Percentiles rank a stretch among this genome's conserved stretches.
Conservation (phyloP, 306 rosid species). For the Delonix regia region DNA sequence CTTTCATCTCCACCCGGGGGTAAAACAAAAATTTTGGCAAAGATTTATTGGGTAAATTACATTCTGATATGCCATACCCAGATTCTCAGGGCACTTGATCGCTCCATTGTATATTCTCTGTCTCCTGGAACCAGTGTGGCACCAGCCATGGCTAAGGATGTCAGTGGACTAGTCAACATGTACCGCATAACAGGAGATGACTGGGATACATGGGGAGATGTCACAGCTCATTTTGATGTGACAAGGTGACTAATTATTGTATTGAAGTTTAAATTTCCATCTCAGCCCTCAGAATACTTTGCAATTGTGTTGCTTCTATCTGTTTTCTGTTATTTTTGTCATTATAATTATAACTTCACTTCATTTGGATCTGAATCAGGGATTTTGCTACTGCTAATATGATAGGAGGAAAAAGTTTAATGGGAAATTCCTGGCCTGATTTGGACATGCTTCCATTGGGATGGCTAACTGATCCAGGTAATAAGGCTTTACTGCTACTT, state of each 20-base stretch:
- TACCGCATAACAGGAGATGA: conserved; percentile 94
- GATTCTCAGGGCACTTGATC: conserved; percentile 75
- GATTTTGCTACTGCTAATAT: conserved; percentile 71
- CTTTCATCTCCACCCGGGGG: neutral
- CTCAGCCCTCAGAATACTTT: conserved; percentile 28
- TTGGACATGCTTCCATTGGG: conserved; percentile 98
- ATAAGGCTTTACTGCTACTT: conserved; percentile 13
- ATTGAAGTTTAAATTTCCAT: conserved; percentile 27
- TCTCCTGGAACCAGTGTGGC: conserved; percentile 93
- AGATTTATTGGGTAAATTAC: conserved; percentile 10
- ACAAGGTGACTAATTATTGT: conserved; percentile 56
- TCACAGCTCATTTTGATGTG: conserved; percentile 70
- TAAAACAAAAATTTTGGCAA: conserved; percentile 14
- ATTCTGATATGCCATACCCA: conserved; percentile 37
- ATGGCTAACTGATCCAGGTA: conserved; percentile 87
- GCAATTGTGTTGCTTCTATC: conserved; percentile 26
- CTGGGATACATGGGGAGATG: conserved; percentile 94
- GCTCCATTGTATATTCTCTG: conserved; percentile 76
- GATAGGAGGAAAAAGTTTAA: conserved; percentile 73
- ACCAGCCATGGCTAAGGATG: conserved; percentile 77
- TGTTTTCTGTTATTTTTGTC: conserved; percentile 23
- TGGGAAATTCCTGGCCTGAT: conserved; percentile 96
- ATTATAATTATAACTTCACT: conserved; percentile 6
- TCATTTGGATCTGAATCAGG: conserved; percentile 53
- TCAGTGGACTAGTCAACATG: conserved; percentile 78